Percentiles rank a stretch among this genome's conserved stretches.
phyloP scores from a whole-genome alignment of 768 basidiomycete species.

The Leccinum truebloodii region DNA sequence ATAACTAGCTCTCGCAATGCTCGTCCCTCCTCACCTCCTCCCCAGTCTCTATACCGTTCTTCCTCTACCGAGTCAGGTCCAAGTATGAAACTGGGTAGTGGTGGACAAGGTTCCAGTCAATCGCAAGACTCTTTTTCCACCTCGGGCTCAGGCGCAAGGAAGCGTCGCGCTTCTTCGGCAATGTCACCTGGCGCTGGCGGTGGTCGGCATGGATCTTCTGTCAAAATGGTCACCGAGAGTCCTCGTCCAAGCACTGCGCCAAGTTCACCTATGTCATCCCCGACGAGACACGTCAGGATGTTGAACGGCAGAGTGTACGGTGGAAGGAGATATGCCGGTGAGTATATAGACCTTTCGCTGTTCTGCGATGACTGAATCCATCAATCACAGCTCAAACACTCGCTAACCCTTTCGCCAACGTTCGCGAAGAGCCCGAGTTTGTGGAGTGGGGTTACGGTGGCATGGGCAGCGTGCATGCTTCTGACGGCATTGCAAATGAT shows the following conservation, averaged over 20 bases:
- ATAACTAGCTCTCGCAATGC: not conserved
- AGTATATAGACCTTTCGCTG: not conserved
- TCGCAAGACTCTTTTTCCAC: not conserved
- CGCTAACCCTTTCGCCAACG: constrained; percentile 64
- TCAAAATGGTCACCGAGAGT: constrained; percentile 3
- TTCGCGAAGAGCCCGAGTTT: constrained; percentile 71
- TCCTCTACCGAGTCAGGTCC: constrained; percentile 22
- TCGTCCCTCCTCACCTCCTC: constrained; percentile 20
- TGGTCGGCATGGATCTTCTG: constrained; percentile 27
- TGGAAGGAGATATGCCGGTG: constrained; percentile 34
- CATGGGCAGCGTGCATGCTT: constrained; percentile 59
- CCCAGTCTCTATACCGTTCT: constrained; percentile 19
- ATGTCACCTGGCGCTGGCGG: constrained; percentile 28
- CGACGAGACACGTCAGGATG: constrained; percentile 54
- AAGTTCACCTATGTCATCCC: constrained; percentile 2
- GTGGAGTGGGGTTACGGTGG: constrained; percentile 93
- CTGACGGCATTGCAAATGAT: constrained; percentile 30
- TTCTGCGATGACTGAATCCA: not conserved
- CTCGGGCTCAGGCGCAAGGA: constrained; percentile 9
- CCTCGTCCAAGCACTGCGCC: constrained; percentile 15
- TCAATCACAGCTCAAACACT: constrained; percentile 30
- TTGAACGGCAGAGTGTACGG: constrained; percentile 89
- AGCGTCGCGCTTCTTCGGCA: constrained; percentile 26
- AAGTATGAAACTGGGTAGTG: not conserved
- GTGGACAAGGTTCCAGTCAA: constrained; percentile 1